A percentile compares a stretch with the other conserved stretches of the same genome.
Conservation (phyloP, 768 basidiomycete genomes). For the Mycena floridula region DNA sequence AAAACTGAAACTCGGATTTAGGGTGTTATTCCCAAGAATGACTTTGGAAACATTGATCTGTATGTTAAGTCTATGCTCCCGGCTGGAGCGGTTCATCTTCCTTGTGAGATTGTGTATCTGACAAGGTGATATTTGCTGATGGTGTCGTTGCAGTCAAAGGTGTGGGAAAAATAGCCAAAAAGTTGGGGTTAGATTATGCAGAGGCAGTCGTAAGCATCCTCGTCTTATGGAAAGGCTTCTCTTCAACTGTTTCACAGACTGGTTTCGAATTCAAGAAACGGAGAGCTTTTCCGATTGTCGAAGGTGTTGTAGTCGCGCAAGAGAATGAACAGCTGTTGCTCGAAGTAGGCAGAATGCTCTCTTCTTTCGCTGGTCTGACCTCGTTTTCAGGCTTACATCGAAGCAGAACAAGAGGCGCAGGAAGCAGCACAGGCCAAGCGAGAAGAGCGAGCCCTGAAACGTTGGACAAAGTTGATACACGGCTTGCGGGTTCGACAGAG, state of each 20-base stretch:
- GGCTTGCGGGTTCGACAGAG: slow-evolving; percentile 84
- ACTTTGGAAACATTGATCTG: slow-evolving; percentile 95
- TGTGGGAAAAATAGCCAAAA: slow-evolving; percentile 81
- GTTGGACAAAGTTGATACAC: slow-evolving; percentile 83
- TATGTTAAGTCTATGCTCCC: slow-evolving; percentile 96
- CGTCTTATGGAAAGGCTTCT: not conserved
- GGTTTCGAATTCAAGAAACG: slow-evolving; percentile 97
- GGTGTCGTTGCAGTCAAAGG: slow-evolving; percentile 67
- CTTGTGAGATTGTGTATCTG: slow-evolving; percentile 58
- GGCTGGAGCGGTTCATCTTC: slow-evolving; percentile 76
- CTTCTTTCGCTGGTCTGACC: not conserved
- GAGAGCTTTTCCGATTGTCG: slow-evolving; percentile 76
- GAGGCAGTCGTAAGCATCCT: slow-evolving; percentile 82
- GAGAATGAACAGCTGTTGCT: slow-evolving; percentile 71
- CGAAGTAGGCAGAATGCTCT: slow-evolving; percentile 47
- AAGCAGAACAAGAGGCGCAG: slow-evolving; percentile 69
- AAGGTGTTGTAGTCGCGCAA: slow-evolving; percentile 80
- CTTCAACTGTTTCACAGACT: slow-evolving; percentile 43
- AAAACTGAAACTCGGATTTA: slow-evolving; percentile 22
- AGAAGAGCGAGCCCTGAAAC: slow-evolving; percentile 76
- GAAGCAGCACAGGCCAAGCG: slow-evolving; percentile 72
- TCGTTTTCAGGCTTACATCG: slow-evolving; percentile 69
- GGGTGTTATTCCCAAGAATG: slow-evolving; percentile 93
- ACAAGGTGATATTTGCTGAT: not conserved
- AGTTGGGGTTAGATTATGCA: slow-evolving; percentile 83